phyloP scores from a whole-genome alignment of 2,329 filamentous ascomycete species.

The Pseudophaeomoniella oleicola region DNA sequence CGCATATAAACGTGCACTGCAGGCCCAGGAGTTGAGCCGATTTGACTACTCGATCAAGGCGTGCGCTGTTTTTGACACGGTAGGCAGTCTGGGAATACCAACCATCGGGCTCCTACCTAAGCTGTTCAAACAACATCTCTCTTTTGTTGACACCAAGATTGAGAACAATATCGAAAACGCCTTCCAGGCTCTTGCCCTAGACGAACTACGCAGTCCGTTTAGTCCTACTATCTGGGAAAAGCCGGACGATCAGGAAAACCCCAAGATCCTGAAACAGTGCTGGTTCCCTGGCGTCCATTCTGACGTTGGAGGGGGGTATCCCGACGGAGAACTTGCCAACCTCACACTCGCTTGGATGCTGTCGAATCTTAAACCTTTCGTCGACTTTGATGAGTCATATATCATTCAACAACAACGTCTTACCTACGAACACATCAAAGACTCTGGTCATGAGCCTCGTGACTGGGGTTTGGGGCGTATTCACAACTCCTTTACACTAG shows the following conservation, averaged over 20 bases:
- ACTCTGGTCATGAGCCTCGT: constrained; percentile 4
- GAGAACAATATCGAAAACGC: constrained; percentile 18
- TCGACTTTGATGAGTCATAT: constrained; percentile 11
- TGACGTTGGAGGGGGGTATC: constrained; percentile 32
- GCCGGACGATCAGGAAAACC: constrained; percentile 12
- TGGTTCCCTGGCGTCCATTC: constrained; percentile 35
- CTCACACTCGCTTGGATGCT: constrained; percentile 38
- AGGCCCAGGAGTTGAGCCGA: constrained; percentile 8
- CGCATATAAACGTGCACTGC: constrained; percentile 9
- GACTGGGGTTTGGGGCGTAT: constrained; percentile 13
- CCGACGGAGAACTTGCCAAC: constrained; percentile 33
- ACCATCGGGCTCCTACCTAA: constrained; percentile 13
- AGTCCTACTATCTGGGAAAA: constrained; percentile 18
- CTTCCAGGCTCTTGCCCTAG: constrained; percentile 18
- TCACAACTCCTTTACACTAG: constrained; percentile 10
- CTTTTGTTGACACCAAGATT: constrained; percentile 18
- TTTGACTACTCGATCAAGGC: constrained; percentile 14
- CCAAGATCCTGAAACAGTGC: constrained; percentile 24
- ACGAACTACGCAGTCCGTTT: constrained; percentile 17
- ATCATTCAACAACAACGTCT: constrained; percentile 8
- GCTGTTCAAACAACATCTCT: constrained; percentile 13
- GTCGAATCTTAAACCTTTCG: constrained; percentile 19
- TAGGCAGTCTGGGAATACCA: constrained; percentile 18
- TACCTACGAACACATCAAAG: constrained; percentile 1
- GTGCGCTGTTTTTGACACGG: constrained; percentile 20